These are phyloP conservation scores for Pseudonectria buxi DNA, from an alignment of 2,329 filamentous ascomycete species.

Conservation along the genomic window DNA sequence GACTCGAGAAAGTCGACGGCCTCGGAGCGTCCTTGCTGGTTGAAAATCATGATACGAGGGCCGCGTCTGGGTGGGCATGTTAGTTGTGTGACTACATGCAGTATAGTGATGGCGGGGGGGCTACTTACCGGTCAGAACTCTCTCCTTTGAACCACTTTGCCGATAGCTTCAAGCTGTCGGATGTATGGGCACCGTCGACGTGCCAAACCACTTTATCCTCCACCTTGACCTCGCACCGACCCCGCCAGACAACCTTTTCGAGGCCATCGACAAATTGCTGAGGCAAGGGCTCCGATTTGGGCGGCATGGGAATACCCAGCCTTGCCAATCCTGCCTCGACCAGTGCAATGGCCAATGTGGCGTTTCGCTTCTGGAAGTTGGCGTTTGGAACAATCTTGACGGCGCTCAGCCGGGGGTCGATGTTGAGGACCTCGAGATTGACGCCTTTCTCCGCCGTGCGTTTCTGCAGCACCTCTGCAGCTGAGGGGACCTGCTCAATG, in stretches of 20 bases:
- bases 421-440: constrained; percentile 36
- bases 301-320: constrained; percentile 30
- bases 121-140: constrained; percentile 26
- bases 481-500: constrained; percentile 42
- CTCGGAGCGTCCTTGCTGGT: constrained; percentile 62
- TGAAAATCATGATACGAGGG: constrained; percentile 68
- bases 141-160: constrained; percentile 70
- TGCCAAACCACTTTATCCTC: constrained; percentile 66
- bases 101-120: too few species aligned
- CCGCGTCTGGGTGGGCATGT: constrained; percentile 22
- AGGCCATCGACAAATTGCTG: constrained; percentile 64
- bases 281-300: constrained; percentile 39
- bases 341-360: constrained; percentile 45
- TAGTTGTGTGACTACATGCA: background rate
- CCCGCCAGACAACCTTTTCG: constrained; percentile 68
- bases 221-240: constrained; percentile 62
- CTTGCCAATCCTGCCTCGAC: constrained; percentile 42
- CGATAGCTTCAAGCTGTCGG: constrained; percentile 79
- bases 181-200: constrained; percentile 88
- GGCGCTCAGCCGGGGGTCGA: constrained; percentile 38
- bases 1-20: constrained; percentile 47
- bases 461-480: constrained; percentile 37
- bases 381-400: constrained; percentile 47
- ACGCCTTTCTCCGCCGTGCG: constrained; percentile 49
- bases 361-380: constrained; percentile 54